These are phyloP conservation scores for Penicillium paneum DNA, from an alignment of 2,329 filamentous ascomycete genomes.

Conservation along the genomic window DNA sequence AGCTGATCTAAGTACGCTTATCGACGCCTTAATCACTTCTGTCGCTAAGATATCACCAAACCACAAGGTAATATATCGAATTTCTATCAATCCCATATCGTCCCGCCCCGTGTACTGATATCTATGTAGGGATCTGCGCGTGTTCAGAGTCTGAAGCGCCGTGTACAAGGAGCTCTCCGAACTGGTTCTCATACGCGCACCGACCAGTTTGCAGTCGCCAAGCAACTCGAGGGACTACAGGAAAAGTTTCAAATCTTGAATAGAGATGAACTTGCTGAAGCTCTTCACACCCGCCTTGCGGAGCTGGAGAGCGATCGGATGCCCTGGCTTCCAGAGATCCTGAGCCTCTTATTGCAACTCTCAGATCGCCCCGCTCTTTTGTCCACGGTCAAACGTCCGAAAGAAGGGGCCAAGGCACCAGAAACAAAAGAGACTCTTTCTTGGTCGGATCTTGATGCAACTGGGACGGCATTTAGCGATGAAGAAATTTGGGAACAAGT, in stretches of 20 bases:
- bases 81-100: neutral
- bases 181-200: constrained; percentile 58
- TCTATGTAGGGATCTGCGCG: constrained; percentile 28
- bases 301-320: constrained; percentile 55
- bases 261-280: constrained; percentile 74
- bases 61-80: constrained; percentile 45
- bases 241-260: constrained; percentile 82
- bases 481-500: constrained; percentile 44
- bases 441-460: constrained; percentile 75
- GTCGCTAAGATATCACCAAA: constrained; percentile 53
- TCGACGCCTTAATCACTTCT: constrained; percentile 67
- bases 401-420: constrained; percentile 48
- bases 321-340: constrained; percentile 73
- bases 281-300: constrained; percentile 57
- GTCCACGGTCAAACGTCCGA: constrained; percentile 62
- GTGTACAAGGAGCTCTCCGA: constrained; percentile 34
- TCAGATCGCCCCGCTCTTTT: constrained; percentile 76
- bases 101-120: constrained; percentile 4
- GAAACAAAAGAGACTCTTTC: constrained; percentile 53
- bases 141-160: constrained; percentile 31
- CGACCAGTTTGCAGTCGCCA: constrained; percentile 71
- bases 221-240: constrained; percentile 66
- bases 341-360: constrained; percentile 75
- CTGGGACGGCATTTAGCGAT: constrained; percentile 65
- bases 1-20: constrained; percentile 61